These are phyloP conservation scores for Aspergillus sp. DNA, from an alignment of 2,329 filamentous ascomycete species.

Conservation along the genomic window DNA sequence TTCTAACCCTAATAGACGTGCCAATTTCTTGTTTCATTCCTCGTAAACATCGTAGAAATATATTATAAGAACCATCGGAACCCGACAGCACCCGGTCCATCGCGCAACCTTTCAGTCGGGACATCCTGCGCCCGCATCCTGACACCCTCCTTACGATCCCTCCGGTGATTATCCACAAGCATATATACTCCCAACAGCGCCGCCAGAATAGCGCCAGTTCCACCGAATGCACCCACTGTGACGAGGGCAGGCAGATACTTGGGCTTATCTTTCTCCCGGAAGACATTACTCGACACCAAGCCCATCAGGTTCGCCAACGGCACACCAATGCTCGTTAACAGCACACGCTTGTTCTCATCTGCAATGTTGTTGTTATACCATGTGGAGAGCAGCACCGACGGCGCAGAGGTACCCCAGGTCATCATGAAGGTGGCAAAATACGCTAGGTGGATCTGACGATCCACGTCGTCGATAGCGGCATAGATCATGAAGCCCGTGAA, in stretches of 20 bases:
- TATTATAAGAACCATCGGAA: conserved; percentile 57
- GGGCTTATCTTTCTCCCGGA: conserved; percentile 63
- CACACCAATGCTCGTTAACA: conserved; percentile 71
- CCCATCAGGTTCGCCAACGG: conserved; percentile 78
- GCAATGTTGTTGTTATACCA: conserved; percentile 86
- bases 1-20: too few relatives aligned
- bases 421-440: conserved; percentile 82
- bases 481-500: conserved; percentile 80
- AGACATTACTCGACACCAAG: conserved; percentile 68
- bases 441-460: conserved; percentile 62
- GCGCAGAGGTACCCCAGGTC: conserved; percentile 76
- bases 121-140: conserved; percentile 58
- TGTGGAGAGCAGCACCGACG: conserved; percentile 65
- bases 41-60: too few relatives aligned
- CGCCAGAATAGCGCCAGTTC: conserved; percentile 58
- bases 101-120: conserved; percentile 57
- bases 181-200: conserved; percentile 63
- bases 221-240: conserved; percentile 57
- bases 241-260: conserved; percentile 68
- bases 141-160: conserved; percentile 59
- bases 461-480: conserved; percentile 66
- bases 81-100: conserved; percentile 55
- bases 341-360: conserved; percentile 70
- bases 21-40: too few relatives aligned
- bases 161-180: conserved; percentile 63